These are phyloP conservation scores for Paxillus involutus DNA, from an alignment of 768 basidiomycete genomes.

Conservation along the genomic window DNA sequence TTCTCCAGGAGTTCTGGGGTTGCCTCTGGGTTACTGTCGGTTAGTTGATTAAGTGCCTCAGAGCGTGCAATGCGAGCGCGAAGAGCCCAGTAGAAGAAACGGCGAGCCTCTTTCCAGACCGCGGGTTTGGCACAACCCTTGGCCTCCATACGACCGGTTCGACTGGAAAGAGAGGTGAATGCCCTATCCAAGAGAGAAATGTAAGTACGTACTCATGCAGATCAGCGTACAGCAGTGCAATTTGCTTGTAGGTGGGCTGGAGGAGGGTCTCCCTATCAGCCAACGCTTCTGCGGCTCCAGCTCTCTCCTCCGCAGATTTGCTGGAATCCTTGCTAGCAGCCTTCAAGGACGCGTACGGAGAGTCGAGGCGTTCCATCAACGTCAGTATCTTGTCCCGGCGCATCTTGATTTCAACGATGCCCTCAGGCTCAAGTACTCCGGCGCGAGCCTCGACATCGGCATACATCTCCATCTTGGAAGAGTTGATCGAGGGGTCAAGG, in stretches of 20 bases:
- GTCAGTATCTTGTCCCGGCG: constrained; percentile 88
- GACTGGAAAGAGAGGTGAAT: constrained; percentile 47
- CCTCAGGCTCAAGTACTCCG: constrained; percentile 96
- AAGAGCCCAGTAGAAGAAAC: constrained; percentile 92
- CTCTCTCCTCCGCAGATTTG: constrained; percentile 73
- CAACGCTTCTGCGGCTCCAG: constrained; percentile 65
- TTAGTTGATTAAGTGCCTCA: constrained; percentile 58
- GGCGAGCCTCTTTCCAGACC: constrained; percentile 86
- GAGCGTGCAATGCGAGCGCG: constrained; percentile 79
- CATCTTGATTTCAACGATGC: constrained; percentile 97
- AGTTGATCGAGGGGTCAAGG: constrained; percentile 95
- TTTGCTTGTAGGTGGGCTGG: constrained; percentile 89
- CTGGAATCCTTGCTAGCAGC: constrained; percentile 72
- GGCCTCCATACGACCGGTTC: constrained; percentile 94
- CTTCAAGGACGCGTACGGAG: constrained; percentile 79
- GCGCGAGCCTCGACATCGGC: constrained; percentile 95
- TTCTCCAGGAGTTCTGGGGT: constrained; percentile 64
- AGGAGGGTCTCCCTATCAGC: constrained; percentile 76
- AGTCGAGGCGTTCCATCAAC: constrained; percentile 93
- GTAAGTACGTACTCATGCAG: constrained; percentile 79
- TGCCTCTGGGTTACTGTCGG: constrained; percentile 70
- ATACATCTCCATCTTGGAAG: constrained; percentile 99
- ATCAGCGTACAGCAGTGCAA: constrained; percentile 93
- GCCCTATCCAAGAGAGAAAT: not conserved
- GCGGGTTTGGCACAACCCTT: constrained; percentile 90